Conservation (phyloP, 169 alveolate species). For the Plasmodium inui region DNA sequence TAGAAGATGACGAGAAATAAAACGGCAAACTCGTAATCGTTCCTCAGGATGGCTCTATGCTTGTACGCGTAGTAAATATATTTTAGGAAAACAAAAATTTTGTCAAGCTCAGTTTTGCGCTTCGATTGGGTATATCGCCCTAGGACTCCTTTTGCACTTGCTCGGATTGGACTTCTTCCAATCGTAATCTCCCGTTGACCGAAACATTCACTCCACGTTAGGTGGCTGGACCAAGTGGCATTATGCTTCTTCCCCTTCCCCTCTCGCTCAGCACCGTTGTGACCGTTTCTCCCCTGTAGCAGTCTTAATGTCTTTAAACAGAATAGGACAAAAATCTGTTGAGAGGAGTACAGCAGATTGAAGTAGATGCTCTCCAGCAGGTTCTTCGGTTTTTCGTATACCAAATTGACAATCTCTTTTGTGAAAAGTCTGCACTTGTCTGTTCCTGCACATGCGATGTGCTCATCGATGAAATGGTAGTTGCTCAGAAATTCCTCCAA, state of each 20-base stretch:
- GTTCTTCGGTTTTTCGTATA: constrained; percentile 8
- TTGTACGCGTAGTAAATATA: constrained; percentile 47
- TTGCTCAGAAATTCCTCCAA: constrained; percentile 3
- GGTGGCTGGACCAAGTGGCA: background rate
- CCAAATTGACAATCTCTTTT: constrained; percentile 26
- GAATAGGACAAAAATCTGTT: constrained; percentile 36
- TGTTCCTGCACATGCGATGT: background rate
- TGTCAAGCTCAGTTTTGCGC: constrained; percentile 14
- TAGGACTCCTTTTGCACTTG: background rate
- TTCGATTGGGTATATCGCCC: background rate
- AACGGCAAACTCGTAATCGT: constrained; percentile 36
- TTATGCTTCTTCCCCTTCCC: background rate
- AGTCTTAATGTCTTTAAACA: constrained; percentile 22
- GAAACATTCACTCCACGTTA: background rate
- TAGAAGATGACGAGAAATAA: constrained; percentile 56
- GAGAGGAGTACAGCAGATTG: constrained; percentile 31
- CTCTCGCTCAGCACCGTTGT: background rate
- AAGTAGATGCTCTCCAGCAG: constrained; percentile 18
- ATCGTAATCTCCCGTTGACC: no score
- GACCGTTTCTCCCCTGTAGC: constrained; percentile 2
- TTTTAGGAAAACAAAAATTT: constrained; percentile 51
- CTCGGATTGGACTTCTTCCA: background rate
- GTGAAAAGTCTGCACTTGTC: constrained; percentile 12
- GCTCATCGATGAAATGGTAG: constrained; percentile 35
- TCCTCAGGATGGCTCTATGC: constrained; percentile 30